Evolutionary conservation across 495 filamentous ascomycete species (phyloP).

Genomic region (Usnea hakonensis): DNA sequence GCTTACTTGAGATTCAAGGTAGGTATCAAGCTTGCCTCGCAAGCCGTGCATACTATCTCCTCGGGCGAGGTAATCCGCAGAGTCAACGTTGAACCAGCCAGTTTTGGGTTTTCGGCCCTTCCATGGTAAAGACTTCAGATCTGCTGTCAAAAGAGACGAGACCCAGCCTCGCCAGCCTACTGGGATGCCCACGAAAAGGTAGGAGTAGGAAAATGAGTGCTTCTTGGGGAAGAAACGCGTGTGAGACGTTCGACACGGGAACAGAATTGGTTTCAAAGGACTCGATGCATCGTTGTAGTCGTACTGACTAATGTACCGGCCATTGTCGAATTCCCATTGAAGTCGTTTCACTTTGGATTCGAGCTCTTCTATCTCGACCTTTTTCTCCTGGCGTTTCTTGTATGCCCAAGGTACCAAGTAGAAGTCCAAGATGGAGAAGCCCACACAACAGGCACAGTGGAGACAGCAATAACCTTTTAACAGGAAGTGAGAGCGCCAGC

Average conservation of each 20-base stretch:
- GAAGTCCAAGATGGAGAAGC: background rate
- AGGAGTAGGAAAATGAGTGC: slow-evolving; percentile 59
- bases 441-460: background rate
- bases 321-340: background rate
- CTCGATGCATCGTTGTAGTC: background rate
- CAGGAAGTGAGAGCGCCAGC: background rate
- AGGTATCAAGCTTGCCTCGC: slow-evolving; percentile 50
- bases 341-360: background rate
- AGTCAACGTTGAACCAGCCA: slow-evolving; percentile 52
- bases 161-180: slow-evolving; percentile 50
- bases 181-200: slow-evolving; percentile 59
- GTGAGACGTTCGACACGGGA: slow-evolving; percentile 56
- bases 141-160: slow-evolving; percentile 47
- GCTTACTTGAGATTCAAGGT: slow-evolving; percentile 37
- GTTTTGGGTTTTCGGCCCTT: slow-evolving; percentile 4
- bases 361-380: background rate
- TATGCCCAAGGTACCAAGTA: background rate
- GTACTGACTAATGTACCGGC: background rate
- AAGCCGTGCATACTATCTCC: slow-evolving; percentile 40
- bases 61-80: slow-evolving; percentile 52
- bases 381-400: background rate
- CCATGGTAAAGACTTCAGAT: slow-evolving; percentile 17
- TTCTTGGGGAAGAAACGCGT: slow-evolving; percentile 52
- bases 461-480: background rate
- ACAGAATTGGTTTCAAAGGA: slow-evolving; percentile 36